Conservation (phyloP, 192 early-diverging fungal genomes). For the Phycomyces nitens region DNA sequence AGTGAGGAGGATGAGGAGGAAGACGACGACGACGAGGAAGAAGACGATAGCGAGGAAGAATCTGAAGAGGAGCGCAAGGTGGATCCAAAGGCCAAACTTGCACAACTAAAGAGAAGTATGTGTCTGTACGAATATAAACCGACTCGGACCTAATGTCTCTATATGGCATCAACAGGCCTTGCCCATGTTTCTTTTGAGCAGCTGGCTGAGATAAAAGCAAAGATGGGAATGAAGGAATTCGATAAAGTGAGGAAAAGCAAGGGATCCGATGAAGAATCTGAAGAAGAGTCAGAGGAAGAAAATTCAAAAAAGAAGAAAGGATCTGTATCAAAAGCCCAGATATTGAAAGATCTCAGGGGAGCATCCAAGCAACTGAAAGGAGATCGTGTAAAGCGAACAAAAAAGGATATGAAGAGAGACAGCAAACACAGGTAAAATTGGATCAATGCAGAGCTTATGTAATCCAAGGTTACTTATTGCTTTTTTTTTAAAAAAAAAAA, state of each 20-base stretch:
- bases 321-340: conserved; percentile 28
- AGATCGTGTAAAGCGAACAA: conserved; percentile 36
- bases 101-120: conserved; percentile 33
- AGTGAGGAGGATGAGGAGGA: conserved; percentile 10
- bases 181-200: conserved; percentile 80
- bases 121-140: not conserved
- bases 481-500: conserved; percentile 9
- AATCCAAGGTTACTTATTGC: conserved; percentile 31
- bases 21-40: conserved; percentile 13
- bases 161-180: conserved; percentile 39
- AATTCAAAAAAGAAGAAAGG: conserved; percentile 26
- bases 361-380: conserved; percentile 38
- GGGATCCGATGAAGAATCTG: conserved; percentile 29
- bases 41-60: conserved; percentile 14
- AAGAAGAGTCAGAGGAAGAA: conserved; percentile 31
- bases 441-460: conserved; percentile 20
- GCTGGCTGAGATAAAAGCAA: conserved; percentile 72
- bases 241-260: conserved; percentile 43
- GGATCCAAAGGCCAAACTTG: conserved; percentile 6
- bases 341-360: conserved; percentile 31
- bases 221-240: conserved; percentile 65
- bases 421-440: conserved; percentile 42
- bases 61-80: conserved; percentile 15
- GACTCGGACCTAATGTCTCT: not conserved
- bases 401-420: conserved; percentile 32